A percentile compares a stretch with the other conserved stretches of the same genome.
These are phyloP conservation scores for Triadica sebifera DNA, from an alignment of 345 rosid species.

Conservation along the genomic window DNA sequence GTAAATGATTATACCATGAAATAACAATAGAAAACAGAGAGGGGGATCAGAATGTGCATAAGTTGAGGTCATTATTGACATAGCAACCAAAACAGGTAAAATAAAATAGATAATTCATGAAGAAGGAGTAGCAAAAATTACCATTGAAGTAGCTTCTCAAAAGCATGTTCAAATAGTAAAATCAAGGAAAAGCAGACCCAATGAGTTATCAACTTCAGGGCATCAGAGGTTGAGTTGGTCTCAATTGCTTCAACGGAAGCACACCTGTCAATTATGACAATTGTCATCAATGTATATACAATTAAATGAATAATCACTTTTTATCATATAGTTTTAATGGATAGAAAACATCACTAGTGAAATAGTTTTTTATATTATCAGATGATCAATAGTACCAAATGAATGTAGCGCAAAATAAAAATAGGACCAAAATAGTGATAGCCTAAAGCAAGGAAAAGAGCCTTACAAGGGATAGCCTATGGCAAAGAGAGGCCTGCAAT, in stretches of 20 bases:
- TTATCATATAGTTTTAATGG: not conserved
- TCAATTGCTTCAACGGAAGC: conserved; percentile 40
- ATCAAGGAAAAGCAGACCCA: conserved; percentile 39
- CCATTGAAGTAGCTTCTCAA: conserved; percentile 30
- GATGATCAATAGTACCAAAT: not conserved
- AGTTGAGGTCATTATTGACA: too few species aligned
- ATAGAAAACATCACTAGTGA: not conserved
- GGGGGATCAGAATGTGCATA: too few species aligned
- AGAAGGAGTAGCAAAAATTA: conserved; percentile 16
- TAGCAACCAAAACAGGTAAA: not conserved
- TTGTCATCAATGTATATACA: not conserved
- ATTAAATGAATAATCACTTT: not conserved
- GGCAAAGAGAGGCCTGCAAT: conserved; percentile 38
- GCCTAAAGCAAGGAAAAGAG: not conserved
- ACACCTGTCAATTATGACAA: conserved; percentile 19
- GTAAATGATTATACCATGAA: too few species aligned
- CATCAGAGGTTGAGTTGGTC: conserved; percentile 25
- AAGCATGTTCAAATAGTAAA: conserved; percentile 32
- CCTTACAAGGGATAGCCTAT: conserved; percentile 41
- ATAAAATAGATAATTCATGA: not conserved
- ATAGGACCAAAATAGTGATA: not conserved
- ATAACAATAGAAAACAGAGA: too few species aligned
- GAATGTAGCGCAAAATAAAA: not conserved
- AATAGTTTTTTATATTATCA: too few species aligned
- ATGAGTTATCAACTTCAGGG: conserved; percentile 31